These are phyloP conservation scores for Gynandropsis gynandra DNA, from an alignment of 345 rosid species.

Conservation along the genomic window DNA sequence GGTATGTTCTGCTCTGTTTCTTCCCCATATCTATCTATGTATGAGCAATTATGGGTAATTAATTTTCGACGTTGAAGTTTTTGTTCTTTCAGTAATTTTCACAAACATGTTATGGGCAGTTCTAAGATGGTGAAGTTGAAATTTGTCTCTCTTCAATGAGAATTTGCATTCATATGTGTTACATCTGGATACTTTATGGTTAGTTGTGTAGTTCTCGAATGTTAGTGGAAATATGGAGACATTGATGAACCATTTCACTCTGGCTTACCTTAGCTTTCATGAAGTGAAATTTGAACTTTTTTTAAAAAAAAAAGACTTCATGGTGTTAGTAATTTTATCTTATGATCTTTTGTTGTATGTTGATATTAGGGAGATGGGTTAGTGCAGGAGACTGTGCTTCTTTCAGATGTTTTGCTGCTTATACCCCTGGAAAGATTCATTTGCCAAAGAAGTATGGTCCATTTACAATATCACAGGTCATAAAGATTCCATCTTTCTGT, in stretches of 20 bases:
- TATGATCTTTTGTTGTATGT: slow-evolving; percentile 10
- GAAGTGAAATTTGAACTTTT: slow-evolving; percentile 1
- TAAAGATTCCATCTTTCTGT: not conserved
- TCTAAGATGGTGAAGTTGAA: not conserved
- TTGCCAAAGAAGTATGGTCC: slow-evolving; percentile 45
- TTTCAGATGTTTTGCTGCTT: slow-evolving; percentile 43
- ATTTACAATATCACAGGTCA: not conserved
- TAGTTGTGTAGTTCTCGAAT: not conserved
- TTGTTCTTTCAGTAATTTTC: slow-evolving; percentile 18
- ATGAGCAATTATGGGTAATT: not conserved
- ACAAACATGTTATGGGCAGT: slow-evolving; percentile 25
- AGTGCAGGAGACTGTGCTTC: slow-evolving; percentile 23
- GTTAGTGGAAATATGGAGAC: not conserved
- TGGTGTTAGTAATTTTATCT: not conserved
- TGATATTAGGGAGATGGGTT: slow-evolving; percentile 38
- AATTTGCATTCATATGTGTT: not conserved
- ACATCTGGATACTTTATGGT: not conserved
- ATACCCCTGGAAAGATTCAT: slow-evolving; percentile 43
- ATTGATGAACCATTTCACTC: not conserved
- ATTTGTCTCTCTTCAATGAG: not conserved
- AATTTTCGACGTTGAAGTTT: not conserved
- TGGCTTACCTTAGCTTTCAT: not conserved
- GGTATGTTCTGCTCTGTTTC: slow-evolving; percentile 21
- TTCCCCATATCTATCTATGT: not conserved
- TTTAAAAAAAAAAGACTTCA: no score